phyloP scores from a whole-genome alignment of 139 green algal genomes.

The Zygnema circumcarinatum region DNA sequence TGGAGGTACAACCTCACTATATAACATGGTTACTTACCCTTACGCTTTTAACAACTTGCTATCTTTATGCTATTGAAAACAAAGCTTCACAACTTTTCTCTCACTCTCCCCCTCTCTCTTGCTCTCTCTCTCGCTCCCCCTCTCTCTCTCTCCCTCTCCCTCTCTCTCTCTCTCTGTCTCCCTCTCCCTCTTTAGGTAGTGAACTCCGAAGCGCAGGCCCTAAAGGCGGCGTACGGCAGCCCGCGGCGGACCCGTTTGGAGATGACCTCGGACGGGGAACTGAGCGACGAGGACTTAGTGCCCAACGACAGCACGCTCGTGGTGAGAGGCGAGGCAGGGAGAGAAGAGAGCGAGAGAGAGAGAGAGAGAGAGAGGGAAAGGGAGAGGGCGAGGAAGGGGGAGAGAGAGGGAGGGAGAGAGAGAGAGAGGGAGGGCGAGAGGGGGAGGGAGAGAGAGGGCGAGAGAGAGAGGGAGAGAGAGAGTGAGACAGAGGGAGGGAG shows the following conservation, averaged over 20 bases:
- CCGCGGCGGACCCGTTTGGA: conserved; percentile 68
- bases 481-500: no score
- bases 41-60: not conserved
- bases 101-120: no score
- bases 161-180: not conserved
- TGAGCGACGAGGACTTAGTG: conserved; percentile 43
- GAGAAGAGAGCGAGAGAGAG: no score
- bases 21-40: not conserved
- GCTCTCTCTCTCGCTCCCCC: conserved; percentile 1
- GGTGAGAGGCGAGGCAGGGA: conserved; percentile 40
- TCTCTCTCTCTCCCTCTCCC: not conserved
- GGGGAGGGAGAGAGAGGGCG: no score
- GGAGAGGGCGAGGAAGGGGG: no score
- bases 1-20: conserved; percentile 46
- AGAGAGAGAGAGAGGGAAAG: not conserved
- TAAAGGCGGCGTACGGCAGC: conserved; percentile 71
- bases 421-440: no score
- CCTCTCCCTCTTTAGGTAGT: conserved; percentile 22
- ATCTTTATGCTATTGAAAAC: conserved; percentile 3
- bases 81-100: not conserved
- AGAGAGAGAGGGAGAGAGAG: no score
- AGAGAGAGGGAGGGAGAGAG: no score
- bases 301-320: conserved; percentile 39
- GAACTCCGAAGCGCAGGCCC: conserved; percentile 70
- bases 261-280: conserved; percentile 33